A percentile compares a stretch with the other conserved stretches of the same genome.
These are phyloP conservation scores for Dictyostelium citrinum DNA, from an alignment of 78 protist genomes.

Conservation along the genomic window DNA sequence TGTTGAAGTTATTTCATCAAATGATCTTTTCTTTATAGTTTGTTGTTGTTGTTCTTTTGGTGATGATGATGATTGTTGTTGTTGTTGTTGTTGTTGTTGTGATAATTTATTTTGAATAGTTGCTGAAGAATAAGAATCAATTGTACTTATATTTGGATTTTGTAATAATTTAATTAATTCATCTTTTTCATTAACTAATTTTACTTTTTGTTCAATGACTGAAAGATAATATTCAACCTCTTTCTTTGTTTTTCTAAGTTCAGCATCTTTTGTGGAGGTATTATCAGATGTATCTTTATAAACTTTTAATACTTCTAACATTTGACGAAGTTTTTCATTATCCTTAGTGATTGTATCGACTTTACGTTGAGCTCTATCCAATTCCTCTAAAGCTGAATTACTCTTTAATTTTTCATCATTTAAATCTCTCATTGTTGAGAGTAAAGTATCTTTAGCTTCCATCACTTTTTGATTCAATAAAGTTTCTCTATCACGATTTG, in stretches of 20 bases:
- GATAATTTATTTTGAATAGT: not conserved
- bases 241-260: slow-evolving; percentile 23
- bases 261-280: slow-evolving; percentile 18
- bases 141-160: not conserved
- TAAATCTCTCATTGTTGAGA: slow-evolving; percentile 1
- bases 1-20: not conserved
- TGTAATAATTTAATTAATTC: not conserved
- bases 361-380: not conserved
- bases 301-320: not conserved
- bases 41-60: not conserved
- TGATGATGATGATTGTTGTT: not conserved
- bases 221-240: slow-evolving; percentile 7
- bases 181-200: not conserved
- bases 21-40: slow-evolving; percentile 13
- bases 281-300: not conserved
- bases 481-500: not conserved
- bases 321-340: not conserved
- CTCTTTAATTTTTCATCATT: not conserved
- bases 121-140: not conserved
- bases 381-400: not conserved
- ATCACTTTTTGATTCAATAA: not conserved
- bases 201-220: not conserved
- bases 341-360: not conserved
- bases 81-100: not conserved
- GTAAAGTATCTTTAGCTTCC: not conserved